Conservation (phyloP, 371 early-diverging fungal genomes). For the Amoeboradix gromovi region DNA sequence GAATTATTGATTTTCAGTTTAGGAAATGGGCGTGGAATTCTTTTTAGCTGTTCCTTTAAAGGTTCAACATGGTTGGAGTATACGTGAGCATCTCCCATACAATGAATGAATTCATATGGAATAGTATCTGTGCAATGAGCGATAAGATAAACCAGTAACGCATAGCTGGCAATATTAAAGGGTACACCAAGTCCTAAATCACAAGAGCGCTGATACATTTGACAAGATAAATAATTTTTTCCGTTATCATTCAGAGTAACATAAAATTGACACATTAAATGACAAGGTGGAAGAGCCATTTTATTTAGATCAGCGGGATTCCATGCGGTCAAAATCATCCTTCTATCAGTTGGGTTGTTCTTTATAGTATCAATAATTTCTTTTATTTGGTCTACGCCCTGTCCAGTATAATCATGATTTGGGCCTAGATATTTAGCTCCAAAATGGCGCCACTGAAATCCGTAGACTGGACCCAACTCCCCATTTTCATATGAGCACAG, state of each 20-base stretch:
- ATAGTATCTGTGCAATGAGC: slow-evolving; percentile 61
- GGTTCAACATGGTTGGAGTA: slow-evolving; percentile 80
- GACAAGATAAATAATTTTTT: slow-evolving; percentile 38
- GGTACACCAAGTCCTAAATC: slow-evolving; percentile 98
- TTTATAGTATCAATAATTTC: slow-evolving; percentile 57
- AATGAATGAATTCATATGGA: slow-evolving; percentile 75
- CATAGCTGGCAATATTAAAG: slow-evolving; percentile 96
- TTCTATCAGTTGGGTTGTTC: slow-evolving; percentile 52
- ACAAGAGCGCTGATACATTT: slow-evolving; percentile 90
- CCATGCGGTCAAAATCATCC: slow-evolving; percentile 93
- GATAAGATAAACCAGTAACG: slow-evolving; percentile 72
- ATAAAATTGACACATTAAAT: slow-evolving; percentile 51
- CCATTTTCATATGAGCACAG: slow-evolving; percentile 49
- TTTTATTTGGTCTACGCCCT: slow-evolving; percentile 82
- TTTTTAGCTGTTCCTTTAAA: slow-evolving; percentile 43
- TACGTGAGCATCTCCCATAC: slow-evolving; percentile 91
- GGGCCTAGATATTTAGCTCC: slow-evolving; percentile 74
- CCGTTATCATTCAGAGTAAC: slow-evolving; percentile 20
- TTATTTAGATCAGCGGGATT: slow-evolving; percentile 43
- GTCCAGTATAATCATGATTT: slow-evolving; percentile 60
- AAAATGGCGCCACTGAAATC: slow-evolving; percentile 99
- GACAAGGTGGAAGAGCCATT: slow-evolving; percentile 34
- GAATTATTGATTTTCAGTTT: slow-evolving; percentile 26
- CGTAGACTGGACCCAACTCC: slow-evolving; percentile 96
- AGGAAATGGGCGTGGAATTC: slow-evolving; percentile 68